Percentiles rank a stretch among this genome's conserved stretches.
phyloP scores from a whole-genome alignment of 2,329 filamentous ascomycete species.

The Ophiostoma tasmaniense region DNA sequence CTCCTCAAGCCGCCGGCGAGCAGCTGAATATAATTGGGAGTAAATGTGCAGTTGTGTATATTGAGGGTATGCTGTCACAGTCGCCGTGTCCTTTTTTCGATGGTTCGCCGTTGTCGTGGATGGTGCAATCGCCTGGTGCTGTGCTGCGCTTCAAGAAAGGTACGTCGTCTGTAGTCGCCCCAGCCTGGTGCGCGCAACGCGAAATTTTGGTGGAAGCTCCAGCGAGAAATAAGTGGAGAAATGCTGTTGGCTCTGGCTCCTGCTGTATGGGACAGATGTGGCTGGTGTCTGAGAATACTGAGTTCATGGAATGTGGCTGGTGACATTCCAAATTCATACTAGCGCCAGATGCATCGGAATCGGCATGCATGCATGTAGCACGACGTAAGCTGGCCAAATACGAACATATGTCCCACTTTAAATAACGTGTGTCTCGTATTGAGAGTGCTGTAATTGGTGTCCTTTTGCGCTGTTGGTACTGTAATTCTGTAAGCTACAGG shows the following conservation, averaged over 20 bases:
- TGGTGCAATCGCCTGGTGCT: not conserved
- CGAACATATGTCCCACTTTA: not conserved
- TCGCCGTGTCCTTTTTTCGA: not conserved
- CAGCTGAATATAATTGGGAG: not conserved
- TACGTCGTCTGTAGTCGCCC: conserved; percentile 5
- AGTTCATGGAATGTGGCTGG: not conserved
- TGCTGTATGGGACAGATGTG: not conserved
- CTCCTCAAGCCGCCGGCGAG: conserved; percentile 3
- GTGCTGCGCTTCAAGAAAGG: not conserved
- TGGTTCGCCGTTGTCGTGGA: not conserved
- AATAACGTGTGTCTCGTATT: not conserved
- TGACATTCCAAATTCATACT: not conserved
- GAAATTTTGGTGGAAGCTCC: conserved; percentile 17
- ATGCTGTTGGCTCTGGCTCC: not conserved
- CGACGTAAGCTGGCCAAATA: not conserved
- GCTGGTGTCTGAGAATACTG: not conserved
- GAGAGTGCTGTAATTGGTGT: not conserved
- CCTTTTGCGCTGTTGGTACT: not conserved
- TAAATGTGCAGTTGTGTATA: not conserved
- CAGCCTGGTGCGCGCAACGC: conserved; percentile 9
- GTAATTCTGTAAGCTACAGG: not conserved
- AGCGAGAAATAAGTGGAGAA: not conserved
- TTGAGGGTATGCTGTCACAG: too few relatives aligned
- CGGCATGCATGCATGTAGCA: not conserved
- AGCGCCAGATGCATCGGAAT: conserved; percentile 1